These are phyloP conservation scores for Fraxinus excelsior DNA, from an alignment of 257 asterid genomes.

Conservation along the genomic window DNA sequence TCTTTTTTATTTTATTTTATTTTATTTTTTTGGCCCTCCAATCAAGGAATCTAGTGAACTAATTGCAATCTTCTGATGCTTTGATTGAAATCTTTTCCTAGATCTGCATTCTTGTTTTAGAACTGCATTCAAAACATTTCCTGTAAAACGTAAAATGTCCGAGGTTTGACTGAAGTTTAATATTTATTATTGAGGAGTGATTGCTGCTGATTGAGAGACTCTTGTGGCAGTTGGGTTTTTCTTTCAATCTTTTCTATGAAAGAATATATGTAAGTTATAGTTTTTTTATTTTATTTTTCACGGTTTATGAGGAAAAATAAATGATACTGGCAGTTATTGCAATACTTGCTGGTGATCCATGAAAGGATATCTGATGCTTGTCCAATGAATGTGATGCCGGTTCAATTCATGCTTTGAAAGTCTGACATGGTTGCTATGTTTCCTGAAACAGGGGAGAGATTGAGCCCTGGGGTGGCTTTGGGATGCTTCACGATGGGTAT, in stretches of 20 bases:
- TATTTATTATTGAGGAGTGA: neutral
- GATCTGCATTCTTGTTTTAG: neutral
- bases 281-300: no score
- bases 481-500: no score
- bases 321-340: neutral
- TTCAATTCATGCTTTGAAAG: constrained; percentile 13
- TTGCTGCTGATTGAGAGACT: neutral
- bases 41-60: neutral
- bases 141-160: neutral
- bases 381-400: neutral
- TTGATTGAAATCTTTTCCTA: no score
- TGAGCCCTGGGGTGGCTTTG: constrained; percentile 77
- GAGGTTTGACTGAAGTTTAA: neutral
- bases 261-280: neutral
- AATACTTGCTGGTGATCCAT: neutral
- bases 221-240: neutral
- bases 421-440: constrained; percentile 14
- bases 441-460: constrained; percentile 67
- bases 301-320: neutral
- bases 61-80: neutral
- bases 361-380: constrained; percentile 10
- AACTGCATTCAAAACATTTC: neutral
- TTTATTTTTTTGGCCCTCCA: no score
- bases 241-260: no score
- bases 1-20: no score